Evolutionary conservation across 2,329 filamentous ascomycete genomes (phyloP), one percentile per base, ranked within the genome.

Genomic region (Phoma sp.): DNA sequence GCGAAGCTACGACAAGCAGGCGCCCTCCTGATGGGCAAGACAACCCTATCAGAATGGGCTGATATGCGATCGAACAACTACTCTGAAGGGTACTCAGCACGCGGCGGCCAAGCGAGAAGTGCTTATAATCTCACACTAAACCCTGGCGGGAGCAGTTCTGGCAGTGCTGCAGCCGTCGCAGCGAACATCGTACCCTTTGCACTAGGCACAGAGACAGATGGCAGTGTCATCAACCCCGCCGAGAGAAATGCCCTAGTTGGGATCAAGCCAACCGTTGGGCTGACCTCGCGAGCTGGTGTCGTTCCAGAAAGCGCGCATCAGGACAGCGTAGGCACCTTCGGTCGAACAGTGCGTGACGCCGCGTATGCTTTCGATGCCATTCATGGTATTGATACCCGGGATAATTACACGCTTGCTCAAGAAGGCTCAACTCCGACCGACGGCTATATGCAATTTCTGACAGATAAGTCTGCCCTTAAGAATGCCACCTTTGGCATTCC

Each of bases 191-290:
- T 86, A 23, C 77, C 85, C 0, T 88, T 90, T 66, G 79, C 86
- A 0, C 70, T 92, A 0, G 90, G 89, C 1, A 91, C 89, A 0
- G 89, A 92, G 75, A 91, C 89, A 0, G 88, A 91, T 67, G 88
- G 78, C 1, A 77, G 73, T 50, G 64, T 92, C 13, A 90, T 91
- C 66, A 87, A 85, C 68, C 89, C 89, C 0, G 88, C 89, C 0
- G 83, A 88, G 69, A 78, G 87, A 4, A 90, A 89, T 66, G 82
- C 80, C 2, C 68, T 92, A 2, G 87, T 91, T 1, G 89, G 89
- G 3, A 83, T 92, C 70, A 92, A 91, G 74, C 88, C 89, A 1
- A 91, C 88, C 1, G 86, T 91, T 5, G 89, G 89, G 0, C 72
- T 90, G 45, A 90, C 87, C 0, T 90, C 88, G 7, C 78, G 87